Percentiles rank a stretch among this genome's conserved stretches.
Evolutionary conservation across 225 moss, liverwort and hornwort species (phyloP).

Genomic region (Pleurozium schreberi): DNA sequence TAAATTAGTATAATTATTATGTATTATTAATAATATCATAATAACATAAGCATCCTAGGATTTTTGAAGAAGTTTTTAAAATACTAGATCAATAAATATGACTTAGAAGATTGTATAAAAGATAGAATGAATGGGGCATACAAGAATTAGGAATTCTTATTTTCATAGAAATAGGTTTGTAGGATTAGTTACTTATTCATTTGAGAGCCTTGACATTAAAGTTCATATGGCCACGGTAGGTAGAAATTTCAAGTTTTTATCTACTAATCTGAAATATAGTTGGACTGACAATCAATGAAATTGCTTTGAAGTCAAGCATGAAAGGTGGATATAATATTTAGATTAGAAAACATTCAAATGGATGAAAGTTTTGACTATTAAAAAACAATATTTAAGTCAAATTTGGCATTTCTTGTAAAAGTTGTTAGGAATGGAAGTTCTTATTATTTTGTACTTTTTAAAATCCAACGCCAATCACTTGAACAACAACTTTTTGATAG

Average conservation of each 20-base stretch:
- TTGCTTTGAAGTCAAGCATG: neutral
- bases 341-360: neutral
- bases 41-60: too few species aligned
- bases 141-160: too few species aligned
- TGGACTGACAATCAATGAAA: neutral
- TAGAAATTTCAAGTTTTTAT: neutral
- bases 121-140: too few species aligned
- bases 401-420: neutral
- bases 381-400: neutral
- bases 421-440: neutral
- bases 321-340: neutral
- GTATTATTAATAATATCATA: too few species aligned
- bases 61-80: too few species aligned
- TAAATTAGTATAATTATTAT: too few species aligned
- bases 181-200: neutral
- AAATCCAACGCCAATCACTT: neutral
- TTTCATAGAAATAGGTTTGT: neutral
- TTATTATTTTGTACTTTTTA: neutral
- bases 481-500: neutral
- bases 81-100: too few species aligned
- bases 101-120: too few species aligned
- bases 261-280: neutral
- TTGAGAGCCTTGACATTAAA: neutral
- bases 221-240: neutral
- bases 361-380: neutral